phyloP scores from a whole-genome alignment of 805 yeast species.

The Teunomyces barrocoloradensis region DNA sequence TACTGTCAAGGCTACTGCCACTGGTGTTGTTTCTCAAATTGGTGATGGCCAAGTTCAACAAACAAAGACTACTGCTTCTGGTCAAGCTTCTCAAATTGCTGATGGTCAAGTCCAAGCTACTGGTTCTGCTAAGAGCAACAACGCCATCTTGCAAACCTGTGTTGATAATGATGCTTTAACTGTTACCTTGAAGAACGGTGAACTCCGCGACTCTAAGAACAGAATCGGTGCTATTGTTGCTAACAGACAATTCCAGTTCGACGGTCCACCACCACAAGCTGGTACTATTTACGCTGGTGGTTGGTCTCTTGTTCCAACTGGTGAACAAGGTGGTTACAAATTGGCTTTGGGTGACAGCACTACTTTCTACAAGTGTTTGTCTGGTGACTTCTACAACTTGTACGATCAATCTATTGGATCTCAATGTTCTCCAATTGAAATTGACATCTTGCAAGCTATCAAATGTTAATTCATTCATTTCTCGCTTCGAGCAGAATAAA shows the following conservation, averaged over 20 bases:
- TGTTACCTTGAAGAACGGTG: conserved; percentile 49
- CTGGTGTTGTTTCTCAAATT: conserved; percentile 39
- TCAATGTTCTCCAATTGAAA: conserved; percentile 48
- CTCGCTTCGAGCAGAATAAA: neutral
- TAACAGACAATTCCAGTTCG: conserved; percentile 78
- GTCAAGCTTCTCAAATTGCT: conserved; percentile 18
- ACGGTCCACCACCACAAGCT: conserved; percentile 79
- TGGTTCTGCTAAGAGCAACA: neutral
- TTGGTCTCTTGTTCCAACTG: conserved; percentile 20
- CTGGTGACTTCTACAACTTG: conserved; percentile 77
- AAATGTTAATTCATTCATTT: conserved; percentile 8
- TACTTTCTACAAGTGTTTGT: conserved; percentile 69
- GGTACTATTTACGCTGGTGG: conserved; percentile 31
- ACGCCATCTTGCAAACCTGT: conserved; percentile 17
- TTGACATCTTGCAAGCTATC: conserved; percentile 14
- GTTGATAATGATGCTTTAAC: conserved; percentile 42
- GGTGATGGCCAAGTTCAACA: conserved; percentile 32
- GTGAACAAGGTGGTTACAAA: conserved; percentile 43
- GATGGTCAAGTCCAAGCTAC: conserved; percentile 33
- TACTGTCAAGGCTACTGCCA: conserved; percentile 20
- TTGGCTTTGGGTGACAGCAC: conserved; percentile 63
- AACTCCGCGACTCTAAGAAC: conserved; percentile 57
- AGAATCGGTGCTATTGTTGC: conserved; percentile 80
- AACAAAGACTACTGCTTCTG: conserved; percentile 24
- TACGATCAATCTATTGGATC: conserved; percentile 61